A percentile compares a stretch with the other conserved stretches of the same genome.
phyloP scores from a whole-genome alignment of 2,329 filamentous ascomycete genomes.

The Coleophoma crateriformis region DNA sequence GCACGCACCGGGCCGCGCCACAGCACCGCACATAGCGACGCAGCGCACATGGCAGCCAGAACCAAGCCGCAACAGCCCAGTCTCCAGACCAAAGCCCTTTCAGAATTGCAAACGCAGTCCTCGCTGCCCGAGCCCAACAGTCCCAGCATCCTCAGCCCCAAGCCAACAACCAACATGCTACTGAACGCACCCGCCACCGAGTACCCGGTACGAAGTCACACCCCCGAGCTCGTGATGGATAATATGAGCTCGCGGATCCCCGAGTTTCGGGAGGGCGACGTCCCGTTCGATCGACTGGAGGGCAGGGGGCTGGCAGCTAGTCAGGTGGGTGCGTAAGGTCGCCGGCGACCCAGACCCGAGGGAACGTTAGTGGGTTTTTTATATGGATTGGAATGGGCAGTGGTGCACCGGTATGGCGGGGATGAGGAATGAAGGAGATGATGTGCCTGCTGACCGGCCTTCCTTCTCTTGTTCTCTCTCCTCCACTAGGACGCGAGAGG shows the following conservation, averaged over 20 bases:
- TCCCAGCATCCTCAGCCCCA: conserved; percentile 44
- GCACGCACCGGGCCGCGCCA: conserved; percentile 43
- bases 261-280: not conserved
- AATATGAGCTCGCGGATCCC: conserved; percentile 36
- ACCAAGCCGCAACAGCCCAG: conserved; percentile 7
- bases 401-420: no score
- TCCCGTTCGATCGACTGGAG: not conserved
- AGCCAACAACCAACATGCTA: conserved; percentile 49
- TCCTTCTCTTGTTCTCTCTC: no score
- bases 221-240: conserved; percentile 56
- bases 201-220: conserved; percentile 48
- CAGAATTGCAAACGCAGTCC: not conserved
- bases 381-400: no score
- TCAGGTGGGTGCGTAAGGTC: not conserved
- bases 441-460: no score
- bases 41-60: conserved; percentile 6
- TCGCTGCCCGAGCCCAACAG: not conserved
- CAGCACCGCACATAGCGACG: conserved; percentile 3
- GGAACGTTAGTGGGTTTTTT: not conserved
- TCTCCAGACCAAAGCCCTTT: conserved; percentile 17
- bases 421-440: no score
- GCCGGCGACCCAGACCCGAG: not conserved
- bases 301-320: not conserved
- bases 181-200: conserved; percentile 50
- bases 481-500: no score